Base-by-base conservation (phyloP, 768 basidiomycete genomes). In the Trametes villosa region DNA sequence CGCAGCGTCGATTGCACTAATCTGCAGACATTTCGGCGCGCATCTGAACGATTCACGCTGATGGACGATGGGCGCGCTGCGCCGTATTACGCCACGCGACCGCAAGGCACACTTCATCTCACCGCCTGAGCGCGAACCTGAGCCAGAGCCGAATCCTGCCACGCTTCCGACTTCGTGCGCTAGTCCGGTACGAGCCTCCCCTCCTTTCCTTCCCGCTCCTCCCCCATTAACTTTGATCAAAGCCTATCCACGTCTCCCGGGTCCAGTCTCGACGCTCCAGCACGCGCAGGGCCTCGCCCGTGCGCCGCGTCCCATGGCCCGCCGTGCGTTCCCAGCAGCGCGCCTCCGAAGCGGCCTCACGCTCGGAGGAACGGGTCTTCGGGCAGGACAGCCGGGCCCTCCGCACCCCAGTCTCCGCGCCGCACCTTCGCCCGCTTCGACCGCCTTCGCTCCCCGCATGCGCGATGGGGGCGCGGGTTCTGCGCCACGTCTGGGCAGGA, bases 201-300 rank as follows among this genome's bases (percentile, higher is more conserved):
- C 7, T 34, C 33, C 33, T 7, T 34, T 34, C 33, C 7, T 13
- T 34, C 33, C 8, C 33, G 8, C 33, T 34, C 33, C 33, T 34
- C 33, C 42, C 31, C 7, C 34, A 4, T 34, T 7, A 51, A 51
- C 50, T 15, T 27, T 20, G 50, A 51, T 51, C 50, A 51, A 51
- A 51, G 50, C 34, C 50, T 51, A 51, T 36, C 50, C 34, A 51
- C 50, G 22, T 12, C 50, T 50, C 9, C 46, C 46, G 11, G 26
- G 27, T n/a, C n/a, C n/a, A n/a, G n/a, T n/a, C n/a, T n/a, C n/a
- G n/a, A n/a, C n/a, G n/a, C n/a, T n/a, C n/a, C 24, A 47, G 11
- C 13, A 26, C 45, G 8, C 45, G 5, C 20, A 22, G 45, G 17
- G 22, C 45, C 8, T 5, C 47, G 46, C 29, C 27, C 15, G 46